Evolutionary conservation across 306 rosid species (phyloP), one percentile per base, ranked within the genome.

Genomic region (Sicyos edulis): DNA sequence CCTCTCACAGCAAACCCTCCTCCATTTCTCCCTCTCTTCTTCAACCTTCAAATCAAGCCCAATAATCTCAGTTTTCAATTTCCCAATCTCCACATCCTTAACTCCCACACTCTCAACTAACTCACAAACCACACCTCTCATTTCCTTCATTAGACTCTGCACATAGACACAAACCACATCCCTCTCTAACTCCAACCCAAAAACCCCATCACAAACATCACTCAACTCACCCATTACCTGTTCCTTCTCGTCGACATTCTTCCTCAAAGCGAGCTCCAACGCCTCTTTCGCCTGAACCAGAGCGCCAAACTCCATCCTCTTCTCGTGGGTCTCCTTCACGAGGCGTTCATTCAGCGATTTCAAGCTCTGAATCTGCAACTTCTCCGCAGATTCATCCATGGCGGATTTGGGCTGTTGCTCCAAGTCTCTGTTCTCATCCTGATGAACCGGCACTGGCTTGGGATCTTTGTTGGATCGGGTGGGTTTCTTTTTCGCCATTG

Each of bases 401-500:
- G 82, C 32, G 29, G 80, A 10, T 24, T 6, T 71, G 44, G 51
- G 54, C 24, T 51, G 69, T 24, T 55, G 69, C 7, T 37, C 37
- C 3, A 47, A 58, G 15, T 32, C 56, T 3, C 49, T 15, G 7
- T 10, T 45, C 8, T 78, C 63, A 6, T 60, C 80, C 17, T 73
- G 70, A 3, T 22, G 55, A 17, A 7, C 47, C 53, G 78, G 66
- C 20, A 70, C 70, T 11, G 64, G 71, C 49, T 81, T 78, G 65
- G 66, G 72, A 45, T 70, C 70, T 6, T 75, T 21, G 40, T 87
- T 4, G 6, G 78, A 81, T 16, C 57, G 82, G 71, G 85, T 29
- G 24, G 50, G 14, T 75, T 88, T 91, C 87, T 85, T 91, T 74
- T 82, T 91, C 61, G 92, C 92, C 92, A 88, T 84, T 61, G 54